Percentiles rank a stretch among this genome's conserved stretches.
Evolutionary conservation across 192 early-diverging fungal species (phyloP).

Genomic region (Fimicolochytrium jonesii): DNA sequence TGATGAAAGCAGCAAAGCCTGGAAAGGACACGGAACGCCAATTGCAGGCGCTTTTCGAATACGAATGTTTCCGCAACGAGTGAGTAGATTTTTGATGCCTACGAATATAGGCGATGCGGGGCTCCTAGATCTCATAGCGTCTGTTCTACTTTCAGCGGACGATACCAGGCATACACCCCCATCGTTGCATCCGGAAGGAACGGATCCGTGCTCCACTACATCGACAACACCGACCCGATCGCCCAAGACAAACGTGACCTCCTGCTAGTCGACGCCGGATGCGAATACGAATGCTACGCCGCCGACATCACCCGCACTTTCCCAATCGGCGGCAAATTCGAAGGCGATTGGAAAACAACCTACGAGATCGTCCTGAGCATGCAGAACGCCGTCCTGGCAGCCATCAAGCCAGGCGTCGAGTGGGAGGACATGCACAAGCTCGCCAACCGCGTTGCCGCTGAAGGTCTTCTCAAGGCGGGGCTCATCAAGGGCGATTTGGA

Average conservation of each 20-base stretch:
- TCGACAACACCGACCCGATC: constrained; percentile 61
- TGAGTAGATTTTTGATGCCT: no score
- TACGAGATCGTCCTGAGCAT: constrained; percentile 80
- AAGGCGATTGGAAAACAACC: constrained; percentile 62
- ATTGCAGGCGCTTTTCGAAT: constrained; percentile 75
- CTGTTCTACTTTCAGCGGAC: constrained; percentile 35
- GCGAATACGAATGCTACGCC: constrained; percentile 74
- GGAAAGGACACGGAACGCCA: constrained; percentile 67
- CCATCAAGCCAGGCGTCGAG: constrained; percentile 65
- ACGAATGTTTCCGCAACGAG: constrained; percentile 61
- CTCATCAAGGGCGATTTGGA: constrained; percentile 65
- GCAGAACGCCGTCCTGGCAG: constrained; percentile 67
- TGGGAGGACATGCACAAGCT: constrained; percentile 83
- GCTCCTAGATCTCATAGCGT: no score
- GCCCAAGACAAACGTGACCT: constrained; percentile 41
- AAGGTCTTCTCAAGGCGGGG: constrained; percentile 68
- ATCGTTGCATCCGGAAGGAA: constrained; percentile 78
- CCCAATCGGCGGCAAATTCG: constrained; percentile 74
- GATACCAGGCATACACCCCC: constrained; percentile 77
- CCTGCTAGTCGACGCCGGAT: constrained; percentile 55
- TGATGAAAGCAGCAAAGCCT: constrained; percentile 64
- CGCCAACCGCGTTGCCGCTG: constrained; percentile 57
- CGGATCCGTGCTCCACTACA: constrained; percentile 81
- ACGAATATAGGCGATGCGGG: no score
- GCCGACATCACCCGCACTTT: constrained; percentile 87